Conservation (phyloP, 192 early-diverging fungal genomes). For the Martensiomyces pterosporus region DNA sequence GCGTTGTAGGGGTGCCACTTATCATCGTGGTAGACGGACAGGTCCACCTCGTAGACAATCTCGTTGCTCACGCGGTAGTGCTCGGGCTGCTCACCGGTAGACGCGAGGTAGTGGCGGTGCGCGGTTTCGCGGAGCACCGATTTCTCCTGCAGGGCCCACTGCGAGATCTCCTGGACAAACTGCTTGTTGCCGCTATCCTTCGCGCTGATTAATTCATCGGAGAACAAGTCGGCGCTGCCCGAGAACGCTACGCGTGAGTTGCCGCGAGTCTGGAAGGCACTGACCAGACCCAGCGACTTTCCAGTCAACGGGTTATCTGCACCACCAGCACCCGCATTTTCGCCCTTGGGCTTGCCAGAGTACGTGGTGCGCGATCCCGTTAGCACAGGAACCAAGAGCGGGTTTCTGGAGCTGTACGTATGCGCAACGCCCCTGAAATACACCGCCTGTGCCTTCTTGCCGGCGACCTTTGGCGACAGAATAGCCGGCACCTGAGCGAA, state of each 20-base stretch:
- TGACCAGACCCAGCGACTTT: constrained; percentile 64
- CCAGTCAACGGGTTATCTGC: constrained; percentile 53
- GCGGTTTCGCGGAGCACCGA: constrained; percentile 58
- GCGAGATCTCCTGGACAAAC: constrained; percentile 69
- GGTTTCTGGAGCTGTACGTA: constrained; percentile 57
- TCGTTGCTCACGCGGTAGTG: constrained; percentile 90
- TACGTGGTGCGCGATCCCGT: constrained; percentile 60
- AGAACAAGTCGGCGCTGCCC: constrained; percentile 81
- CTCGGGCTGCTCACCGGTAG: constrained; percentile 67
- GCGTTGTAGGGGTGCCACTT: constrained; percentile 77
- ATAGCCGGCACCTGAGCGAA: constrained; percentile 43
- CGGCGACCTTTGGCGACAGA: constrained; percentile 12
- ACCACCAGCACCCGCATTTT: constrained; percentile 25
- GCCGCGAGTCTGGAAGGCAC: constrained; percentile 82
- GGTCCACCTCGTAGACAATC: constrained; percentile 79
- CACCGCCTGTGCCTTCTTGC: constrained; percentile 9
- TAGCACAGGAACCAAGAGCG: constrained; percentile 64
- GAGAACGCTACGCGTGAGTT: constrained; percentile 83
- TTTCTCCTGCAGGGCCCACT: constrained; percentile 94
- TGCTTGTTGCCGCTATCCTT: constrained; percentile 57
- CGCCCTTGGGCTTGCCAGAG: constrained; percentile 54
- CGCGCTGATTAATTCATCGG: constrained; percentile 58
- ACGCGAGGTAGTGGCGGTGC: constrained; percentile 55
- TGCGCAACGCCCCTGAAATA: constrained; percentile 80
- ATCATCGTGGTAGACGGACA: constrained; percentile 74